Percentiles rank a stretch among this genome's conserved stretches.
Evolutionary conservation across 1,139 yeast genomes (phyloP).

Genomic region (Suhomyces chickasaworum): DNA sequence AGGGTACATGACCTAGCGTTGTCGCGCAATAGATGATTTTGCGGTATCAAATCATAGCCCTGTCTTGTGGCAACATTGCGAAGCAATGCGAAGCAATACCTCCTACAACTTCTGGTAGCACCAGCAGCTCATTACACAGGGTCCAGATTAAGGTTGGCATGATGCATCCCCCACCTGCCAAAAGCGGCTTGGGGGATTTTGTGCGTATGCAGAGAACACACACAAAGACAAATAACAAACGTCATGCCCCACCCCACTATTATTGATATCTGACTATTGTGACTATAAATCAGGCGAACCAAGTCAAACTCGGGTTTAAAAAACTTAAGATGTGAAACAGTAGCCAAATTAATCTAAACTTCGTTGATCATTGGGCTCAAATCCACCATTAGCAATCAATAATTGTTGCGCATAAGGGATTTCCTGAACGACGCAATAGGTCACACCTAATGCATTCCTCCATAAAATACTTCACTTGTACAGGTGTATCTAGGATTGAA

Average conservation of each 20-base stretch:
- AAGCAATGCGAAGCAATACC: not conserved
- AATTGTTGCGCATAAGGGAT: not conserved
- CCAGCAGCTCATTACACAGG: not conserved
- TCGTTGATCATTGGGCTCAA: not conserved
- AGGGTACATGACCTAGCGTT: not conserved
- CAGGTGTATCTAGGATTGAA: not conserved
- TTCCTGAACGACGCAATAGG: not conserved
- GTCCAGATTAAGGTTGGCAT: not conserved
- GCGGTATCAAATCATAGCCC: not conserved
- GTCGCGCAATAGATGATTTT: not conserved
- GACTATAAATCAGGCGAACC: not conserved
- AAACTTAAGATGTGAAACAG: not conserved
- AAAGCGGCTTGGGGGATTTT: not conserved
- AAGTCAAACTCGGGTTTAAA: not conserved
- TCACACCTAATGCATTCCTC: not conserved
- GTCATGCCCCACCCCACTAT: not conserved
- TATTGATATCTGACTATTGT: not conserved
- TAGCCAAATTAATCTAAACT: not conserved
- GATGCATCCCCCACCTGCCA: not conserved
- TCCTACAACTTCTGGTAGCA: not conserved
- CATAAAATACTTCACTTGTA: conserved; percentile 3
- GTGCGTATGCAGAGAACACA: not conserved
- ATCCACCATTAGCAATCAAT: not conserved
- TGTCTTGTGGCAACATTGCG: not conserved
- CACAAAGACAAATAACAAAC: not conserved